Evolutionary conservation across 805 yeast species (phyloP), one percentile per base, ranked within the genome.

Genomic region (Torulaspora quercuum): DNA sequence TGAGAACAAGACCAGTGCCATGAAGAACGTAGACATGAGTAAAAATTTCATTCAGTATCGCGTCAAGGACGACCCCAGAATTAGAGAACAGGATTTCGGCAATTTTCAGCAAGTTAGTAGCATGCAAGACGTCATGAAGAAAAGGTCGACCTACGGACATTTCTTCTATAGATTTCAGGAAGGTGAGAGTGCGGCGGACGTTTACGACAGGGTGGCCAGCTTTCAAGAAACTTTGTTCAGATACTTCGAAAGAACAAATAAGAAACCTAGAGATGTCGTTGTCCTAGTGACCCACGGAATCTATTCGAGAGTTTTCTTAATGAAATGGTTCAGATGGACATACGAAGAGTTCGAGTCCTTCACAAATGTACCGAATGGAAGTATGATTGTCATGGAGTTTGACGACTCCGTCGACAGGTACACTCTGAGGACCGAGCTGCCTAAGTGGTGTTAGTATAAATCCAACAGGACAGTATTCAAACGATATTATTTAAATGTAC

Each of bases 101-200:
- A 88, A 88, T 57, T 88, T 87, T 61, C 97, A 88, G 64, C 77
- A 82, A 37, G 73, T 80, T 0, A 72, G 77, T 1, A 78, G 76
- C 37, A 88, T 88, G 95, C 81, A 80, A 48, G 68, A 70, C 48
- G 81, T 87, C 21, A 82, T 95, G 87, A 72, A 73, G 37, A 95
- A 85, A 50, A 65, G 97, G 30, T 89, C 95, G 0, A 76, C 78
- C 44, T 89, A 89, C 62, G 97, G 97, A 0, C 85, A 80, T 58
- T 82, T 82, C 53, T 89, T 89, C 60, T 89, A 83, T 58, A 64
- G 97, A 37, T 89, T 89, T 19, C 95, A 95, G 4, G 79, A 83
- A 52, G 97, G 97, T 7, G 97, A 89, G 60, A 81, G 92, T 51
- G 97, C 96, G 0, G 97, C 97, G 0, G 97, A 89, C 60, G 96